Evolutionary conservation across 73 alveolate species (phyloP).

Genomic region (Tetrahymena malaccensis): DNA sequence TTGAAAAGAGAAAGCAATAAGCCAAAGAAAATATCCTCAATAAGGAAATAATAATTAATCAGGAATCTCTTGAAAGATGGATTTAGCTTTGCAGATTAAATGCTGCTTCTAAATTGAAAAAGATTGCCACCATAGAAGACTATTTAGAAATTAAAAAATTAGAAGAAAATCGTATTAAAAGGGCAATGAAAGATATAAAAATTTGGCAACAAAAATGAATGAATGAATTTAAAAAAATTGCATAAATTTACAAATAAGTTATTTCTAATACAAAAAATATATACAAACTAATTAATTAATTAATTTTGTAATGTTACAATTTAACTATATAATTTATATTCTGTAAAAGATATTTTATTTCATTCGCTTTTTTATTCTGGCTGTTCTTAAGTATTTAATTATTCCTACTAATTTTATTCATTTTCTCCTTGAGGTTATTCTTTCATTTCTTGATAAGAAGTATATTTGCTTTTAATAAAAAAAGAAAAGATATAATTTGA

Average conservation of each 20-base stretch:
- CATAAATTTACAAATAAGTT: too few species aligned
- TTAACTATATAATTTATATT: too few species aligned
- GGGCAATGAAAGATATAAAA: background rate
- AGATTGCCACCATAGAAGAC: background rate
- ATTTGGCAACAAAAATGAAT: background rate
- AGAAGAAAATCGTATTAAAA: background rate
- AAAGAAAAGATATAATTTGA: background rate
- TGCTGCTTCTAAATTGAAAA: background rate
- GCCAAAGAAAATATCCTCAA: background rate
- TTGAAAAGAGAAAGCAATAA: background rate
- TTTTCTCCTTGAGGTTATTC: background rate
- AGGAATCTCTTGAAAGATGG: background rate
- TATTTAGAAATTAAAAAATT: background rate
- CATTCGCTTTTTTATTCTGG: background rate
- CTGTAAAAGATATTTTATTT: too few species aligned
- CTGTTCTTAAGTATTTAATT: background rate
- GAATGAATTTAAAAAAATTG: too few species aligned
- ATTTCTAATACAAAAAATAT: too few species aligned
- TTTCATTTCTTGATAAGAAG: background rate
- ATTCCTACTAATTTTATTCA: background rate
- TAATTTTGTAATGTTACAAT: too few species aligned
- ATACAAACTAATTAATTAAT: too few species aligned
- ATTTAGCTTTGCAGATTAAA: background rate
- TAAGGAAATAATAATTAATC: background rate
- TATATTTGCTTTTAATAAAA: background rate